Percentiles rank a stretch among this genome's conserved stretches.
Conservation (phyloP, 805 yeast genomes). For the Maudiozyma pseudohumilis region DNA sequence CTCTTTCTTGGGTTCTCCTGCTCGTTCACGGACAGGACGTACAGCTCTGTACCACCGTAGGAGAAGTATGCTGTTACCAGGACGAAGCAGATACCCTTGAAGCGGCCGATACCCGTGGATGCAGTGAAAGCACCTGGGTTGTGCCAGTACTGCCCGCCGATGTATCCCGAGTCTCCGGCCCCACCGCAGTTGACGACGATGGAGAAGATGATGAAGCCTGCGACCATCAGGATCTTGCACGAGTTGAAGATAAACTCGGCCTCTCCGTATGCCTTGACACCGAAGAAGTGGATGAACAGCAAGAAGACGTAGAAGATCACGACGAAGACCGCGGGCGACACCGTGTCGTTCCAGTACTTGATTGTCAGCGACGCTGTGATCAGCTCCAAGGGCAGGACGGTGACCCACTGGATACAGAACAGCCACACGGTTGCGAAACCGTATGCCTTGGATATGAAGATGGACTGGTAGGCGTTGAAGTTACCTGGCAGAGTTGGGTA, state of each 20-base stretch:
- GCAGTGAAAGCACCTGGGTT: slow-evolving; percentile 41
- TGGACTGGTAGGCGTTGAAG: slow-evolving; percentile 31
- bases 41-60: slow-evolving; percentile 57
- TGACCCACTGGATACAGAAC: slow-evolving; percentile 54
- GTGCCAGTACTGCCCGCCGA: slow-evolving; percentile 53
- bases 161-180: slow-evolving; percentile 41
- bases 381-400: slow-evolving; percentile 55
- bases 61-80: slow-evolving; percentile 57
- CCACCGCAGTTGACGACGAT: slow-evolving; percentile 52
- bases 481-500: slow-evolving; percentile 34
- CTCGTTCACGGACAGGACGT: slow-evolving; percentile 61
- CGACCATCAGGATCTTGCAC: slow-evolving; percentile 45
- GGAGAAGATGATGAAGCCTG: slow-evolving; percentile 49
- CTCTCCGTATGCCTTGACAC: slow-evolving; percentile 62
- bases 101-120: slow-evolving; percentile 29
- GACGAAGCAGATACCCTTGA: slow-evolving; percentile 58
- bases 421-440: slow-evolving; percentile 70
- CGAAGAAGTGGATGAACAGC: slow-evolving; percentile 44
- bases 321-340: slow-evolving; percentile 47
- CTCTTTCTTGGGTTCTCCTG: slow-evolving; percentile 49
- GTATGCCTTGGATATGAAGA: slow-evolving; percentile 52
- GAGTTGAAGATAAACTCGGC: slow-evolving; percentile 50
- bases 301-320: slow-evolving; percentile 45
- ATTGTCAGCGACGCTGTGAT: slow-evolving; percentile 49
- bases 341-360: slow-evolving; percentile 38